phyloP scores from a whole-genome alignment of 441 rosid genomes.

The Populus hybrid region DNA sequence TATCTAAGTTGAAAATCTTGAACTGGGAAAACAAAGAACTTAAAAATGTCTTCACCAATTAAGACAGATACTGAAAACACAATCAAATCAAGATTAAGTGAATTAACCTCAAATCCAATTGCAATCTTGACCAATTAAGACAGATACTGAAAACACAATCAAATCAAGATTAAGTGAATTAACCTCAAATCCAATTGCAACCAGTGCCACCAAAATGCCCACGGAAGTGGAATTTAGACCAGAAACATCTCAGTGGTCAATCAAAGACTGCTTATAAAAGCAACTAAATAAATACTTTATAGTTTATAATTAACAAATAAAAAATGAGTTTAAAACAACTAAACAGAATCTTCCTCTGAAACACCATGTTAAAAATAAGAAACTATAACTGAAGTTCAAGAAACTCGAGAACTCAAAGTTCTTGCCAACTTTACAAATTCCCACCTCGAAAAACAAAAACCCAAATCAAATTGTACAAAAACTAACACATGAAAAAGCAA shows the following conservation, averaged over 20 bases:
- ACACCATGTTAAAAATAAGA: conserved; percentile 4
- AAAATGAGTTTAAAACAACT: background rate
- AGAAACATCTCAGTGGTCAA: conserved; percentile 3
- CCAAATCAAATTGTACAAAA: conserved; percentile 16
- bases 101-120: too few relatives aligned
- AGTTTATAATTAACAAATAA: conserved; percentile 14
- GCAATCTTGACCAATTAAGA: background rate
- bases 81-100: background rate
- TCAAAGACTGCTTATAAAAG: conserved; percentile 3
- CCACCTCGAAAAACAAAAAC: conserved; percentile 12
- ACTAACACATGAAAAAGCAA: background rate
- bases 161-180: background rate
- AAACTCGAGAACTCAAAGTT: background rate
- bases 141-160: background rate
- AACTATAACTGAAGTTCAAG: background rate
- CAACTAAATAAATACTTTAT: conserved; percentile 16
- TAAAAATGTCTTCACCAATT: background rate
- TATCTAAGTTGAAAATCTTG: background rate
- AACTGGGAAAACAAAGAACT: background rate
- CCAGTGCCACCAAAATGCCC: background rate
- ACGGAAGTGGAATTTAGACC: conserved; percentile 17
- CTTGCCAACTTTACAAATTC: background rate
- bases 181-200: conserved; percentile 16
- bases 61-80: background rate
- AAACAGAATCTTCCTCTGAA: conserved; percentile 3